Conservation (phyloP, 108 stramenopile genomes). For the Cyclotella sp. region DNA sequence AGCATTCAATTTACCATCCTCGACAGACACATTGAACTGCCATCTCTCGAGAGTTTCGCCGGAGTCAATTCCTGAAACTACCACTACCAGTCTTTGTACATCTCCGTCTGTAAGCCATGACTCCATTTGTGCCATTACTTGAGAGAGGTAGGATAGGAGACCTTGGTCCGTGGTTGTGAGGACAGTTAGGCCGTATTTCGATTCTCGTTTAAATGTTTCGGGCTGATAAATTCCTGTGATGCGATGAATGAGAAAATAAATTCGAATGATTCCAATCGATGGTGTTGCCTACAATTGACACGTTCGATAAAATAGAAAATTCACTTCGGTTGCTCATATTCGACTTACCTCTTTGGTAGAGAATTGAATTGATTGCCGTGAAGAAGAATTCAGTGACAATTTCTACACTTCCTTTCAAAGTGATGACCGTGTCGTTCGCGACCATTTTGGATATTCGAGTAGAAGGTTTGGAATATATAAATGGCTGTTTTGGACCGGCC, state of each 20-base stretch:
- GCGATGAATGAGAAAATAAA: not conserved
- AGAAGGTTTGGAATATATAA: not conserved
- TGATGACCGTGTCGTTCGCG: conserved; percentile 83
- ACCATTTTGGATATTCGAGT: conserved; percentile 27
- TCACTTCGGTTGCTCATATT: conserved; percentile 2
- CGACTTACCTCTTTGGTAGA: conserved; percentile 91
- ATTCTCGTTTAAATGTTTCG: conserved; percentile 92
- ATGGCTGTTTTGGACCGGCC: not conserved
- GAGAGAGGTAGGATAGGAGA: conserved; percentile 84
- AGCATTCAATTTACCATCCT: conserved; percentile 24
- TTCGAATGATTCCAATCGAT: not conserved
- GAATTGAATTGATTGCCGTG: conserved; percentile 97
- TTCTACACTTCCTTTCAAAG: conserved; percentile 94
- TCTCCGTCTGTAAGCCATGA: conserved; percentile 90
- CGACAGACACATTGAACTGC: conserved; percentile 95
- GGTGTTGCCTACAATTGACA: too few relatives aligned
- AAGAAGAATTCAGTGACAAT: conserved; percentile 99
- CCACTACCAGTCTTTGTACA: conserved; percentile 95
- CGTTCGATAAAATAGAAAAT: not conserved
- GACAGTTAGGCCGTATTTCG: conserved; percentile 96
- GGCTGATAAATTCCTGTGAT: conserved; percentile 96
- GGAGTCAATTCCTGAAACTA: conserved; percentile 93
- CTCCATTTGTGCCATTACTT: conserved; percentile 93
- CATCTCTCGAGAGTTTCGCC: conserved; percentile 97
- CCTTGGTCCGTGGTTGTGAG: conserved; percentile 96